Evolutionary conservation across 352 stramenopile species (phyloP).

Genomic region (Globisporangium apiculatum): DNA sequence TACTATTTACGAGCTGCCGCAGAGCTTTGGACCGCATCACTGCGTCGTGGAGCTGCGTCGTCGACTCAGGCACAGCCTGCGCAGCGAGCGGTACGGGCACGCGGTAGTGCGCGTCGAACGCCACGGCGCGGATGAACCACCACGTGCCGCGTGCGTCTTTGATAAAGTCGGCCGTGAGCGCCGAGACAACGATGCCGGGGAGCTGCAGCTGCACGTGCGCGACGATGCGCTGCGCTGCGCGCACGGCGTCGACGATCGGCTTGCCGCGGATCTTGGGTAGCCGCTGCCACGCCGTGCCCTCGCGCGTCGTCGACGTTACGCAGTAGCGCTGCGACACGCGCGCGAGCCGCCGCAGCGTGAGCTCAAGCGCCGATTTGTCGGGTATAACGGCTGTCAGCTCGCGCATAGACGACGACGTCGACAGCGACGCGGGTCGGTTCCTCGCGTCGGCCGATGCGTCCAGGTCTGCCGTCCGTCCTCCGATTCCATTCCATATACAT

Average conservation of each 20-base stretch:
- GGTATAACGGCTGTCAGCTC: neutral
- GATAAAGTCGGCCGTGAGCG: slow-evolving; percentile 65
- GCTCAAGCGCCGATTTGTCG: slow-evolving; percentile 4
- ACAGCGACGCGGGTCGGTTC: neutral
- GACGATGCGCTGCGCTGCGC: slow-evolving; percentile 42
- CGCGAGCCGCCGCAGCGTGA: slow-evolving; percentile 17
- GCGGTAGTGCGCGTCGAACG: slow-evolving; percentile 41
- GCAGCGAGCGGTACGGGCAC: slow-evolving; percentile 20
- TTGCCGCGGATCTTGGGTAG: slow-evolving; percentile 51
- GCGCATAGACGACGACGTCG: neutral
- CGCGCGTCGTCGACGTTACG: slow-evolving; percentile 26
- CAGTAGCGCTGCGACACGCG: slow-evolving; percentile 29
- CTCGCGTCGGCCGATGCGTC: neutral
- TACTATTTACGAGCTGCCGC: slow-evolving; percentile 9
- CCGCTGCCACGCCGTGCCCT: slow-evolving; percentile 20
- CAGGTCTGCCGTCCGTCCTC: neutral
- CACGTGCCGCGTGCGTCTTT: slow-evolving; percentile 48
- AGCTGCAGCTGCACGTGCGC: slow-evolving; percentile 63
- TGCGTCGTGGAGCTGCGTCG: slow-evolving; percentile 32
- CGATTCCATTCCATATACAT: no score
- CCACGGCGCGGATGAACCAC: slow-evolving; percentile 64
- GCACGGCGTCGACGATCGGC: slow-evolving; percentile 40
- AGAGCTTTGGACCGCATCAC: slow-evolving; percentile 35
- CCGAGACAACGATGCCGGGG: slow-evolving; percentile 40
- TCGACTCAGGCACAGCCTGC: slow-evolving; percentile 29